These are phyloP conservation scores for Pythium pyrilobum DNA, from an alignment of 352 stramenopile genomes.

Conservation along the genomic window DNA sequence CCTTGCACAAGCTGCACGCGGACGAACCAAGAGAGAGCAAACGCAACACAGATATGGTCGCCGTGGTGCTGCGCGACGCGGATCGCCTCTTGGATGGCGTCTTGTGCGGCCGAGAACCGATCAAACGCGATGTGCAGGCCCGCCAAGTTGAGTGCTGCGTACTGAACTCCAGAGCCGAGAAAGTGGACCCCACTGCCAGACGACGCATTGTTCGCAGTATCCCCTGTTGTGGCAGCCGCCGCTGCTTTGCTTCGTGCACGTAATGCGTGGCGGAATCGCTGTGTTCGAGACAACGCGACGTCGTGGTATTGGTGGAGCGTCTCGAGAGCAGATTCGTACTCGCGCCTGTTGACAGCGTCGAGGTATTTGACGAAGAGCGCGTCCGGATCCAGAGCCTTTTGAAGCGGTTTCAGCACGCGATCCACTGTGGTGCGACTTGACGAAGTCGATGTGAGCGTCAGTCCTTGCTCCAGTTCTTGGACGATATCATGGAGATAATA, in stretches of 20 bases:
- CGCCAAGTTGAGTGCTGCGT: constrained; percentile 87
- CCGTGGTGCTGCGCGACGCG: constrained; percentile 90
- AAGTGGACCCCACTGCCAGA: constrained; percentile 38
- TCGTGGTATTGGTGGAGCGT: constrained; percentile 94
- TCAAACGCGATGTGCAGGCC: constrained; percentile 85
- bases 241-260: background rate
- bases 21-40: constrained; percentile 88
- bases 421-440: background rate
- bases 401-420: constrained; percentile 9
- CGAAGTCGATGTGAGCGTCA: constrained; percentile 2
- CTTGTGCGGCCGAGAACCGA: constrained; percentile 61
- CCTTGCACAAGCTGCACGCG: constrained; percentile 58
- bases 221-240: background rate
- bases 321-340: constrained; percentile 86
- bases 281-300: constrained; percentile 46
- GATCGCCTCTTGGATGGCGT: constrained; percentile 91
- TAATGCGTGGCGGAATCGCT: constrained; percentile 3
- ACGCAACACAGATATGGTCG: constrained; percentile 90
- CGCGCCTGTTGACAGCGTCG: constrained; percentile 67
- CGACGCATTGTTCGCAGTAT: background rate
- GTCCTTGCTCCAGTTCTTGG: constrained; percentile 23
- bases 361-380: constrained; percentile 86
- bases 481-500: constrained; percentile 51
- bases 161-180: constrained; percentile 76
- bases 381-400: constrained; percentile 32